These are phyloP conservation scores for Aphanomyces invadans DNA, from an alignment of 352 stramenopile genomes.

Conservation along the genomic window DNA sequence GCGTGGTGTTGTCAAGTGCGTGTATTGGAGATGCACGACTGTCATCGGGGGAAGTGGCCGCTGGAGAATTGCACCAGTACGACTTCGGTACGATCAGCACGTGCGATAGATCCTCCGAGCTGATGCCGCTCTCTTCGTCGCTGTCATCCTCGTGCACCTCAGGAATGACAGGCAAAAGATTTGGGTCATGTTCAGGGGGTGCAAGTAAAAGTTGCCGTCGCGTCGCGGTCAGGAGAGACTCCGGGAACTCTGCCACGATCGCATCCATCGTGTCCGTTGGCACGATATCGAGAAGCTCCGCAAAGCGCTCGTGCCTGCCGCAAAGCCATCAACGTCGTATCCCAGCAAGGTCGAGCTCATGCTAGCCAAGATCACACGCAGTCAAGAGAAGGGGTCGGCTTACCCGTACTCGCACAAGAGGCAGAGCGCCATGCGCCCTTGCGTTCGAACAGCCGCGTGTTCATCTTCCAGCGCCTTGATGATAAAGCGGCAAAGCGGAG, in stretches of 20 bases:
- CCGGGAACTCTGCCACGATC: constrained; percentile 10
- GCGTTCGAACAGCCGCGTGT: constrained; percentile 6
- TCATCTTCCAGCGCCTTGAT: constrained; percentile 5
- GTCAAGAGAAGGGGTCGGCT: not conserved
- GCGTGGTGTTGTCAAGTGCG: too few species aligned
- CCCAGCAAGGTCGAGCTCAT: not conserved
- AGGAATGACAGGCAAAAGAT: constrained; percentile 1
- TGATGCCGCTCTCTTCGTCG: not conserved
- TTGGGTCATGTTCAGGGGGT: not conserved
- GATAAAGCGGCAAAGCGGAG: not conserved
- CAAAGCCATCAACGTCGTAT: not conserved
- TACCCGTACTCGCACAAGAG: constrained; percentile 24
- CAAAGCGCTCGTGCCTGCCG: constrained; percentile 13
- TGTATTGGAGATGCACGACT: too few species aligned
- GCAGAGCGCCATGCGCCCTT: constrained; percentile 15
- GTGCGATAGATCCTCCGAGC: not conserved
- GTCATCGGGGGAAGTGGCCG: too few species aligned
- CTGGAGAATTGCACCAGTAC: too few species aligned
- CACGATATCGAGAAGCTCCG: not conserved
- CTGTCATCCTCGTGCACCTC: constrained; percentile 4
- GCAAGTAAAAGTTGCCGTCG: not conserved
- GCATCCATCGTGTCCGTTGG: not conserved
- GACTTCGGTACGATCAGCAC: not conserved
- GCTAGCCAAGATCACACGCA: not conserved
- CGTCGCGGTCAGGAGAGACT: not conserved